Evolutionary conservation across 2,329 filamentous ascomycete genomes (phyloP).

Genomic region (Mycocentrospora acerina): DNA sequence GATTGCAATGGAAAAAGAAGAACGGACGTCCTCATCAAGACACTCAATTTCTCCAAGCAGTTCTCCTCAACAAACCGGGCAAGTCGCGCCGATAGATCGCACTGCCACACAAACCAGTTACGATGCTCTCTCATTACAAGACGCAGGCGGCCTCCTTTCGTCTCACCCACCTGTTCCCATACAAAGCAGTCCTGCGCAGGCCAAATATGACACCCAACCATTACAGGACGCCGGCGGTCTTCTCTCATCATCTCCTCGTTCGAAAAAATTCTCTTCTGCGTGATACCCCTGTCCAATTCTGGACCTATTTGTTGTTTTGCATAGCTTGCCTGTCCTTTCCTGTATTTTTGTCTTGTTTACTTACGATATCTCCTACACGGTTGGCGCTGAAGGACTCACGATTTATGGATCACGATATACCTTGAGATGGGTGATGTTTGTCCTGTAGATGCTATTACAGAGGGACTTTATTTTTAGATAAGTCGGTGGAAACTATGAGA

Average conservation of each 20-base stretch:
- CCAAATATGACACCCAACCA: constrained; percentile 25
- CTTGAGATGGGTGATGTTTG: constrained; percentile 3
- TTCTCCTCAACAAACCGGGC: constrained; percentile 10
- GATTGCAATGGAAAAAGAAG: constrained; percentile 14
- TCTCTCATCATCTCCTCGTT: constrained; percentile 21
- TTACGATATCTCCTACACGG: constrained; percentile 25
- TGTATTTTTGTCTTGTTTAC: constrained; percentile 4
- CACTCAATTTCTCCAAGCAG: constrained; percentile 16
- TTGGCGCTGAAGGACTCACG: constrained; percentile 17
- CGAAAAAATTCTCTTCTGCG: constrained; percentile 17
- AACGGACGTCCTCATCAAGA: constrained; percentile 12
- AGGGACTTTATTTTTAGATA: no score
- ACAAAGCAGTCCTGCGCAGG: constrained; percentile 24
- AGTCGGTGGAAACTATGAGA: no score
- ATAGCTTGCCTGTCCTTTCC: constrained; percentile 20
- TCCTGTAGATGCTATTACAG: background rate
- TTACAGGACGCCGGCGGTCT: constrained; percentile 38
- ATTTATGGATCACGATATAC: constrained; percentile 14
- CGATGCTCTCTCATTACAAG: constrained; percentile 30
- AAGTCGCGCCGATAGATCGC: constrained; percentile 15
- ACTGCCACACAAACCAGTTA: constrained; percentile 25
- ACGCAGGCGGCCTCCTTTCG: constrained; percentile 32
- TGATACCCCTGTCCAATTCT: constrained; percentile 37
- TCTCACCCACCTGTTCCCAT: constrained; percentile 10
- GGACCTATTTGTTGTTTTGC: constrained; percentile 20